Evolutionary conservation across 768 basidiomycete genomes (phyloP).

Genomic region (Epithele typhae): DNA sequence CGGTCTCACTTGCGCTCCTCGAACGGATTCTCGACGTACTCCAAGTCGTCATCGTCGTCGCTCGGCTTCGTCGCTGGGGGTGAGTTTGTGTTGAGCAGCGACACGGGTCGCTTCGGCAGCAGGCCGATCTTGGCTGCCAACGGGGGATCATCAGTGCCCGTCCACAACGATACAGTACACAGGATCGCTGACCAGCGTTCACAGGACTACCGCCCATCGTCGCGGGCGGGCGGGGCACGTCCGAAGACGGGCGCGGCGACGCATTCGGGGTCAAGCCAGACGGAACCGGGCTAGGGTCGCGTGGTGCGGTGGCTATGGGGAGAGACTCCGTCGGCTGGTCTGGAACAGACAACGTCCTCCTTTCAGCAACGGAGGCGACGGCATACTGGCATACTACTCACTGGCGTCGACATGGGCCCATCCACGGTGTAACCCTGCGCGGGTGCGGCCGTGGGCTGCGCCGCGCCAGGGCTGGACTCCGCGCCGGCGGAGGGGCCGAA

Average conservation of each 20-base stretch:
- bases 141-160: not conserved
- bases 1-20: conserved; percentile 41
- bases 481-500: conserved; percentile 6
- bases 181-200: conserved; percentile 18
- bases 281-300: too few relatives aligned
- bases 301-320: too few relatives aligned
- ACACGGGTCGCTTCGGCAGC: conserved; percentile 71
- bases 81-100: conserved; percentile 35
- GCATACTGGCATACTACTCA: too few relatives aligned
- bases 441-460: not conserved
- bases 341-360: not conserved
- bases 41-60: conserved; percentile 52
- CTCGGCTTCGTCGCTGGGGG: conserved; percentile 27
- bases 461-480: conserved; percentile 1
- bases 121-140: conserved; percentile 59
- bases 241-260: conserved; percentile 16
- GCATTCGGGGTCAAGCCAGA: conserved; percentile 5
- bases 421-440: conserved; percentile 21
- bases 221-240: conserved; percentile 20
- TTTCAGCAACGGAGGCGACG: too few relatives aligned
- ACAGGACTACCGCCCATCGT: conserved; percentile 21
- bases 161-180: not conserved
- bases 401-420: too few relatives aligned
- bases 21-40: conserved; percentile 74
- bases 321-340: not conserved